phyloP scores from a whole-genome alignment of 164 flowering plant species.

The Umbellularia californica region DNA sequence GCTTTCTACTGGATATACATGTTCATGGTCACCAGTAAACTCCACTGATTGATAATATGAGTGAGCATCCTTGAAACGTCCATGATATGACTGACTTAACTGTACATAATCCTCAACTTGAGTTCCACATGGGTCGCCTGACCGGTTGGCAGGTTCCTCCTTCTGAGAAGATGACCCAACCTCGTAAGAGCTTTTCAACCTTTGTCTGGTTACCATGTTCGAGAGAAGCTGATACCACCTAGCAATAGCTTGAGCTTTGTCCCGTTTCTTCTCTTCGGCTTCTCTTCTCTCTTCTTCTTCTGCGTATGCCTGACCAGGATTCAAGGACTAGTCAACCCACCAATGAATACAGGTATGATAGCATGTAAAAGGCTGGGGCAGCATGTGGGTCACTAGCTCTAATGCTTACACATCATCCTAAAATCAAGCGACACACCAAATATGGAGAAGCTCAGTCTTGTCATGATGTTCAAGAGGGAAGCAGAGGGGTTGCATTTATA shows the following conservation, averaged over 20 bases:
- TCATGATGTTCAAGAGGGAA: not conserved
- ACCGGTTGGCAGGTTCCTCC: slow-evolving; percentile 6
- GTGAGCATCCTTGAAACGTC: slow-evolving; percentile 1
- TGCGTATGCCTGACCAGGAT: slow-evolving; percentile 60
- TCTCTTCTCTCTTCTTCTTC: slow-evolving; percentile 76
- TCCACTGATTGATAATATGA: slow-evolving; percentile 2
- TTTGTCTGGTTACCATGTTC: slow-evolving; percentile 77
- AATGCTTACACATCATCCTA: not conserved
- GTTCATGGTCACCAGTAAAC: slow-evolving; percentile 52
- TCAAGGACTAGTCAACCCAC: too few species aligned
- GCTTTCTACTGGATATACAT: slow-evolving; percentile 56
- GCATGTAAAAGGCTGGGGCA: too few species aligned
- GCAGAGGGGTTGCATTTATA: too few species aligned
- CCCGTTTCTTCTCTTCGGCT: slow-evolving; percentile 67
- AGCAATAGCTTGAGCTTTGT: slow-evolving; percentile 59
- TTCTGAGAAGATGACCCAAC: slow-evolving; percentile 20
- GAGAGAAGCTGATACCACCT: slow-evolving; percentile 96
- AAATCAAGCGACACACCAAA: not conserved
- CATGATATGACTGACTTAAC: slow-evolving; percentile 13
- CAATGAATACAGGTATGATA: too few species aligned
- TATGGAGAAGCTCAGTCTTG: not conserved
- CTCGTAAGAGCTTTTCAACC: slow-evolving; percentile 55
- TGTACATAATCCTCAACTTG: slow-evolving; percentile 11
- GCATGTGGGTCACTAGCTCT: too few species aligned
- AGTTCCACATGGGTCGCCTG: slow-evolving; percentile 3